Evolutionary conservation across 2,329 filamentous ascomycete genomes (phyloP).

Genomic region (Fusarium transvaalense): DNA sequence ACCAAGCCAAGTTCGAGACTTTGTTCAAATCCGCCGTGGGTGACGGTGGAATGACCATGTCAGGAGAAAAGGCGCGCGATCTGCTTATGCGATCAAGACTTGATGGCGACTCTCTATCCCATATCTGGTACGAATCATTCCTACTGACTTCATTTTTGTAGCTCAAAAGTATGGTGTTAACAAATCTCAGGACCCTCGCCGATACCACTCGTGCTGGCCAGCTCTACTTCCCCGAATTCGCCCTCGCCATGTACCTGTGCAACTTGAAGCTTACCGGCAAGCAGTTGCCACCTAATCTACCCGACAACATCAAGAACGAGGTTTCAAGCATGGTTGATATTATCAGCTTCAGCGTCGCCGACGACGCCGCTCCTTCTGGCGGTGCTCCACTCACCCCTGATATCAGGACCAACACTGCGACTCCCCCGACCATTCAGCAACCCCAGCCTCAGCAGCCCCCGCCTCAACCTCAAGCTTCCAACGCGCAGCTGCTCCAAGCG

Average conservation of each 20-base stretch:
- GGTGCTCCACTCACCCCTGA: slow-evolving; percentile 70
- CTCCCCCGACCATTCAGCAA: slow-evolving; percentile 71
- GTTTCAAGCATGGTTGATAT: slow-evolving; percentile 99
- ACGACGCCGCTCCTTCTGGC: slow-evolving; percentile 70
- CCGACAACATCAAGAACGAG: slow-evolving; percentile 92
- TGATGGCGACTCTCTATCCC: slow-evolving; percentile 86
- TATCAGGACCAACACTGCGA: slow-evolving; percentile 68
- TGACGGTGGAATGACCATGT: slow-evolving; percentile 84
- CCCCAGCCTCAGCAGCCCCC: slow-evolving; percentile 80
- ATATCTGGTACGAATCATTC: slow-evolving; percentile 79
- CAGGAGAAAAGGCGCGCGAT: slow-evolving; percentile 92
- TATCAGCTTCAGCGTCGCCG: slow-evolving; percentile 91
- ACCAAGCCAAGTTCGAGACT: slow-evolving; percentile 97
- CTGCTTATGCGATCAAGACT: slow-evolving; percentile 89
- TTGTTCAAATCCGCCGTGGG: slow-evolving; percentile 96
- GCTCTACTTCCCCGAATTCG: slow-evolving; percentile 97
- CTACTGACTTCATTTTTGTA: background rate
- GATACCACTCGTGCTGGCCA: slow-evolving; percentile 98
- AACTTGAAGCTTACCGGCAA: slow-evolving; percentile 93
- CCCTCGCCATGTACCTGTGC: slow-evolving; percentile 97
- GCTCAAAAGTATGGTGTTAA: slow-evolving; percentile 25
- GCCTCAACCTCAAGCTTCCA: slow-evolving; percentile 81
- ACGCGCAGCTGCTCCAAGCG: slow-evolving; percentile 70
- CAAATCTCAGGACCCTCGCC: slow-evolving; percentile 77
- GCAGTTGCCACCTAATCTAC: slow-evolving; percentile 77